Base-by-base conservation (phyloP, 2,329 filamentous ascomycete genomes). In the Penicillium sumatraense region DNA sequence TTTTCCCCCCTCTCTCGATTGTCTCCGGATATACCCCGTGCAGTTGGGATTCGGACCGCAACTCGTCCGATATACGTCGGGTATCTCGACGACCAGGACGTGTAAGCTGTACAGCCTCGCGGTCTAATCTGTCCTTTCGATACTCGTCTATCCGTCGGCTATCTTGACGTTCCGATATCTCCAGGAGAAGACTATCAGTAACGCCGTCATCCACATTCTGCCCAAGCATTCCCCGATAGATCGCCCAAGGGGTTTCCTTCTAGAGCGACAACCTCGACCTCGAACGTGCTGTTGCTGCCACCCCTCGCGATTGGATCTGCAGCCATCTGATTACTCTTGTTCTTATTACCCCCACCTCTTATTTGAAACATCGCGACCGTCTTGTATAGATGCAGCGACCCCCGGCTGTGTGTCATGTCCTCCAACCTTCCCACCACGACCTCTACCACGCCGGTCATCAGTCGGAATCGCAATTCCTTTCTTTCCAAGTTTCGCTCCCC, bases 401-500 rank as follows among this genome's bases (percentile, higher is more conserved):
- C 53, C 62, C 54, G 64, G 44, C 62, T 64, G 58, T 63, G 64
- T 71, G 73, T 72, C 73, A 77, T 77, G 74, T 75, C 74, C 64
- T 68, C 74, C 67, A 70, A 74, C 59, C 68, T 66, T 64, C 58
- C 68, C 55, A 56, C 66, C 58, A 65, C 66, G 58, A 54, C 70
- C 59, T 65, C 71, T 57, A 62, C 71, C 49, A 66, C 69, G 63
- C 66, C 71, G 64, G 71, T 71, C 27, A 29, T 46, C 60, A 64
- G 73, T 66, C 72, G 76, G 61, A 74, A 73, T 67, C 72, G 72
- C 66, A 68, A 60, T 57, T 78, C 73, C 36, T 62, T 80, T 41
- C 68, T 87, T 41, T 82, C 82, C 54, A 81, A 81, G 64, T 77
- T 87, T 61, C 80, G 81, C 52, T 81, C 80, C 55, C 81, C 83